These are phyloP conservation scores for Candida vartiovaarae DNA, from an alignment of 805 yeast species.

Conservation along the genomic window DNA sequence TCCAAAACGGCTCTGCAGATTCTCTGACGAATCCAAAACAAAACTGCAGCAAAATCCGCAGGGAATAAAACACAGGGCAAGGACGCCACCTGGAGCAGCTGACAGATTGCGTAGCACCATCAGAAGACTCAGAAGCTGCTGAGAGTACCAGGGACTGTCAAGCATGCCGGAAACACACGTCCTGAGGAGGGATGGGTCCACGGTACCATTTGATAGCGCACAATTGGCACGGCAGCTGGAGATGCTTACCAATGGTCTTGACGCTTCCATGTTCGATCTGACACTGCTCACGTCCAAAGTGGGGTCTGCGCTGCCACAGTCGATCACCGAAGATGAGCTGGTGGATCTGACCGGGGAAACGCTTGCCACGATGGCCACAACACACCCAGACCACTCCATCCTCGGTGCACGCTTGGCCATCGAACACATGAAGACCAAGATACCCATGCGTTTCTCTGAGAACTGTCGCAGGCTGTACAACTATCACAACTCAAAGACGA, in stretches of 20 bases:
- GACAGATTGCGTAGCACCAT: no score
- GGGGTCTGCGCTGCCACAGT: slow-evolving; percentile 1
- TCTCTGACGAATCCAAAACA: slow-evolving; percentile 4
- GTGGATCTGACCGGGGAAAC: slow-evolving; percentile 62
- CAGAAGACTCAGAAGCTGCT: no score
- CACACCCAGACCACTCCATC: slow-evolving; percentile 93
- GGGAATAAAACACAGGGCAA: no score
- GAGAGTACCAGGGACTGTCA: not conserved
- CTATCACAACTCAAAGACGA: slow-evolving; percentile 77
- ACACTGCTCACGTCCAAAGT: slow-evolving; percentile 2
- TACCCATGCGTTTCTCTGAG: slow-evolving; percentile 76
- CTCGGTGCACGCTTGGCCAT: slow-evolving; percentile 96
- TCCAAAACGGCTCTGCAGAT: not conserved
- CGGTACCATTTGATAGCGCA: slow-evolving; percentile 1
- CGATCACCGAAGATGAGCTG: slow-evolving; percentile 4
- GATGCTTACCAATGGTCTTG: slow-evolving; percentile 1
- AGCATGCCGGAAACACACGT: slow-evolving; percentile 7
- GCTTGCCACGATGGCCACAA: slow-evolving; percentile 94
- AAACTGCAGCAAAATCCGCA: no score
- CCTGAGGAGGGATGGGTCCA: slow-evolving; percentile 5
- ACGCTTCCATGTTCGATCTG: slow-evolving; percentile 6
- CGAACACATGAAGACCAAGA: slow-evolving; percentile 88
- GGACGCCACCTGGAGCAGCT: not conserved
- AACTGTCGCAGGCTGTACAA: slow-evolving; percentile 66
- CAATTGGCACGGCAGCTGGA: not conserved